A percentile compares a stretch with the other conserved stretches of the same genome.
These are phyloP conservation scores for Exserohilum rostratum DNA, from an alignment of 2,329 filamentous ascomycete genomes.

Conservation along the genomic window DNA sequence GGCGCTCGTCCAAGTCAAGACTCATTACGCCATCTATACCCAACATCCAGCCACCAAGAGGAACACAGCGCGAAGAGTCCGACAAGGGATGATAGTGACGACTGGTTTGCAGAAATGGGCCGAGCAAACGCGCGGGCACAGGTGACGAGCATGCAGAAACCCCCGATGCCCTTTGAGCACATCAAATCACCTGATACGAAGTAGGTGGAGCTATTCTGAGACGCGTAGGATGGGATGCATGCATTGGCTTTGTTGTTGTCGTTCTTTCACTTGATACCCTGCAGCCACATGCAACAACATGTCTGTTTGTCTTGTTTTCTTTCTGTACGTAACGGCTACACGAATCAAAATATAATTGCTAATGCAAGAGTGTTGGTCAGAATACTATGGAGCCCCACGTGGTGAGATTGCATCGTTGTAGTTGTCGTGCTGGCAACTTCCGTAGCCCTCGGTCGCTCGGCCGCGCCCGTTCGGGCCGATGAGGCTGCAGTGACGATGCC, in stretches of 20 bases:
- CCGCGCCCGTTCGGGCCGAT: constrained; percentile 5
- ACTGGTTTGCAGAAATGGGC: constrained; percentile 29
- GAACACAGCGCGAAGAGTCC: constrained; percentile 1
- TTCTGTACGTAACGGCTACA: constrained; percentile 1
- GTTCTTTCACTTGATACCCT: constrained; percentile 14
- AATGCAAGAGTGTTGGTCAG: background rate
- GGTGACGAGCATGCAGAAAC: constrained; percentile 17
- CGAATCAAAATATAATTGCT: background rate
- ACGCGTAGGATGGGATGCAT: background rate
- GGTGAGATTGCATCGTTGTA: background rate
- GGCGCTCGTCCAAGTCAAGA: constrained; percentile 33
- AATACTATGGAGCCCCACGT: background rate
- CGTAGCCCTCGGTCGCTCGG: background rate
- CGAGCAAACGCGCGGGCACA: constrained; percentile 15
- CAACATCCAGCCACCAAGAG: constrained; percentile 4
- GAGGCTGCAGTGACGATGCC: background rate
- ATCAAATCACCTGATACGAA: constrained; percentile 8
- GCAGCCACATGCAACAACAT: constrained; percentile 6
- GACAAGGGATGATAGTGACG: constrained; percentile 16
- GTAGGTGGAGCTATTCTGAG: background rate
- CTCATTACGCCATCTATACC: constrained; percentile 32
- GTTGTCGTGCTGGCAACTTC: background rate
- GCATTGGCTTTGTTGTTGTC: constrained; percentile 1
- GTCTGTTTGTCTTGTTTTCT: background rate
- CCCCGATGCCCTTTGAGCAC: constrained; percentile 12